Percentiles rank a stretch among this genome's conserved stretches.
Evolutionary conservation across 169 alveolate genomes (phyloP).

Genomic region (Perkinsus chesapeaki): DNA sequence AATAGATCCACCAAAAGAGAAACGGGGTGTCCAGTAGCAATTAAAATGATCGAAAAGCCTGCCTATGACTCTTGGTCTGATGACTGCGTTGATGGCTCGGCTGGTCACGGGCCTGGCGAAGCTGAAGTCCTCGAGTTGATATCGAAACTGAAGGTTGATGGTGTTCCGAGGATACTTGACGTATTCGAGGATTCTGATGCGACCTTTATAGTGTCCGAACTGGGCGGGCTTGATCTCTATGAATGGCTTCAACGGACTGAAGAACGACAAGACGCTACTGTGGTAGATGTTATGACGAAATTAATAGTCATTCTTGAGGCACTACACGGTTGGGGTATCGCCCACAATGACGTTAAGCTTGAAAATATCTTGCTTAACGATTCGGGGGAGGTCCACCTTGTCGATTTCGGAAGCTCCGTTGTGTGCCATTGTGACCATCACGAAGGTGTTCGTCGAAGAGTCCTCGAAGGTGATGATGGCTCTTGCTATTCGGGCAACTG

Average conservation of each 20-base stretch:
- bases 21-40: background rate
- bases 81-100: background rate
- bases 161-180: background rate
- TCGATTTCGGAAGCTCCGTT: background rate
- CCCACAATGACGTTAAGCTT: background rate
- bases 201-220: background rate
- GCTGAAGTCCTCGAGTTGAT: background rate
- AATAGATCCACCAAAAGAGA: background rate
- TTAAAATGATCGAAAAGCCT: background rate
- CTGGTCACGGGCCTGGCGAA: background rate
- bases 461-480: background rate
- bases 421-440: background rate
- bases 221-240: background rate
- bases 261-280: background rate
- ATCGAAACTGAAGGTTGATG: background rate
- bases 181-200: background rate
- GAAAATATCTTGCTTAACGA: background rate
- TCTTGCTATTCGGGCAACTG: background rate
- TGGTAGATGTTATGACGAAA: background rate
- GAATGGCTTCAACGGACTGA: background rate
- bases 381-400: background rate
- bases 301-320: background rate
- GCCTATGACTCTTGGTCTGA: background rate
- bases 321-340: background rate
- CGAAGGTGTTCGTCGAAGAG: background rate